phyloP scores from a whole-genome alignment of 768 basidiomycete genomes.

The Termitomyces sp. region DNA sequence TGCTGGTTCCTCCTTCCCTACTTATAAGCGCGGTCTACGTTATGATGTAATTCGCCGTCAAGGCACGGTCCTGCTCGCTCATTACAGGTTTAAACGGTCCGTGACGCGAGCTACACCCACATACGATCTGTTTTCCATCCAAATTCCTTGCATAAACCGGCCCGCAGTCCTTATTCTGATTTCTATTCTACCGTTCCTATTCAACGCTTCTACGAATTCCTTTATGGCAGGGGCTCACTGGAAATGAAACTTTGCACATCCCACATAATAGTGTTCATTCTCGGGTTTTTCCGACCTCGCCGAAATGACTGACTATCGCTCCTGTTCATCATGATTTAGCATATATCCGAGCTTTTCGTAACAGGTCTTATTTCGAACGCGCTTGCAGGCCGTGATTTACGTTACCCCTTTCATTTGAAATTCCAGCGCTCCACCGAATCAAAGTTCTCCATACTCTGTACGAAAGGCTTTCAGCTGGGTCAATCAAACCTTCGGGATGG shows the following conservation, averaged over 20 bases:
- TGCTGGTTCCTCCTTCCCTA: no score
- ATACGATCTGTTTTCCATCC: slow-evolving; percentile 4
- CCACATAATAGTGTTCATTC: not conserved
- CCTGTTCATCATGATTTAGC: not conserved
- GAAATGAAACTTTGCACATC: not conserved
- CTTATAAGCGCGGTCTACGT: not conserved
- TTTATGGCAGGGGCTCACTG: not conserved
- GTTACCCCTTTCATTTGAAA: not conserved
- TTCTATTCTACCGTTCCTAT: not conserved
- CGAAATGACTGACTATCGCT: not conserved
- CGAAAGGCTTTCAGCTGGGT: slow-evolving; percentile 26
- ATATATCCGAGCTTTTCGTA: not conserved
- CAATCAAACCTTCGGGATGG: slow-evolving; percentile 36
- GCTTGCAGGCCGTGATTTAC: slow-evolving; percentile 3
- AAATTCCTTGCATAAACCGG: slow-evolving; percentile 2
- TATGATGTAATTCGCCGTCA: not conserved
- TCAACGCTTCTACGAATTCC: not conserved
- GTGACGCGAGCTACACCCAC: not conserved
- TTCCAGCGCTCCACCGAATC: not conserved
- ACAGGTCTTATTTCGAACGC: not conserved
- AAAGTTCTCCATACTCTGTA: slow-evolving; percentile 27
- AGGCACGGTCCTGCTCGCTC: no score
- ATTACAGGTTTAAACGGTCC: no score
- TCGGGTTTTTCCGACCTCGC: not conserved
- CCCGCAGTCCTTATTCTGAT: not conserved